Percentiles rank a stretch among this genome's conserved stretches.
Evolutionary conservation across 2,329 filamentous ascomycete species (phyloP).

Genomic region (Ophiostoma triangulosporum): DNA sequence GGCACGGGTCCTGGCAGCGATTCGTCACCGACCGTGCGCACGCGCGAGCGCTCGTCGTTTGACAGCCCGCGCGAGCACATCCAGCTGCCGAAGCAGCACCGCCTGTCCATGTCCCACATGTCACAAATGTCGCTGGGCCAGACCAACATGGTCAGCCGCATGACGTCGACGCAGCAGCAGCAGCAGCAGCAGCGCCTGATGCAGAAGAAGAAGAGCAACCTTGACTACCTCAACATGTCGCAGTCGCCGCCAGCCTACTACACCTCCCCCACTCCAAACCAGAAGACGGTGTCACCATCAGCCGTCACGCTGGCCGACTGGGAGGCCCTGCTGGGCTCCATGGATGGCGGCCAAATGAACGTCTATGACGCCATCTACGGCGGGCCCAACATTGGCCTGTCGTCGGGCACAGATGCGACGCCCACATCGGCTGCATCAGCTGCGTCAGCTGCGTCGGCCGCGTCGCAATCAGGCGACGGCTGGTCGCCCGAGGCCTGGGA

Average conservation of each 20-base stretch:
- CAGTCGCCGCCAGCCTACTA: constrained; percentile 21
- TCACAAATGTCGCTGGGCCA: constrained; percentile 20
- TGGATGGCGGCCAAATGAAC: constrained; percentile 68
- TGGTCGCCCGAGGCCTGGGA: constrained; percentile 49
- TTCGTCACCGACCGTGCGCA: constrained; percentile 18
- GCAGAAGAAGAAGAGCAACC: constrained; percentile 27
- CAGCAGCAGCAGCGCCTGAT: constrained; percentile 20
- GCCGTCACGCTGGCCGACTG: constrained; percentile 55
- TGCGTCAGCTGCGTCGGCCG: too few relatives aligned
- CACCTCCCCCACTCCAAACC: constrained; percentile 18
- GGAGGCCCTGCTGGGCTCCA: constrained; percentile 67
- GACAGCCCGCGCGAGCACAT: constrained; percentile 27
- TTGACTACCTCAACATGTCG: constrained; percentile 42
- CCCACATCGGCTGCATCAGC: constrained; percentile 27
- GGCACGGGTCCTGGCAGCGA: constrained; percentile 18
- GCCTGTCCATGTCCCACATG: constrained; percentile 28
- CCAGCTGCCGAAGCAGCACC: constrained; percentile 29
- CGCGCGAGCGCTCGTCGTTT: constrained; percentile 34
- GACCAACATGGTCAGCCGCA: constrained; percentile 25
- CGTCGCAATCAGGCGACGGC: constrained; percentile 21
- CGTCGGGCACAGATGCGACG: constrained; percentile 23
- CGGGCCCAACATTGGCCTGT: constrained; percentile 37
- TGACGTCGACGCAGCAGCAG: constrained; percentile 21
- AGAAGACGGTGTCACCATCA: constrained; percentile 21
- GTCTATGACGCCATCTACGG: constrained; percentile 78